Evolutionary conservation across 2,329 filamentous ascomycete species (phyloP), one percentile per base, ranked within the genome.

Genomic region (Aspergillus sp.): DNA sequence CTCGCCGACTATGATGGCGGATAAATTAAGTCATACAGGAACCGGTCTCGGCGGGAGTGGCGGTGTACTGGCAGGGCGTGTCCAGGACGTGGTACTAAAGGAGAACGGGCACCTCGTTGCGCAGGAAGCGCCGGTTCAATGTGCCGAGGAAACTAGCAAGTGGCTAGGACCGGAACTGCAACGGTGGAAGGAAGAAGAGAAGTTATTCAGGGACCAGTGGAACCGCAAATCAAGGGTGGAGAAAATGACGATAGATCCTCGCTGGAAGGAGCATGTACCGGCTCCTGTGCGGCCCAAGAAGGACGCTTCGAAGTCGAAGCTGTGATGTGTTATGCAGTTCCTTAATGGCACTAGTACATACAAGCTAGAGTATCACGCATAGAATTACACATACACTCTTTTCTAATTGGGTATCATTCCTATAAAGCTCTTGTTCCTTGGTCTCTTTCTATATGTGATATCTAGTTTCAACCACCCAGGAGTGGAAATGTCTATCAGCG

Each of bases 71-170:
- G 82, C 82, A 12, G 90, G 89, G 0, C 80, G 86, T 46, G 92
- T 96, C 2, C 81, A 79, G 56, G 81, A 87, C 62, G 82, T 90
- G 5, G 78, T 85, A 15, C 74, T 95, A 7, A 76, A 88, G 27
- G 82, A 82, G 0, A 80, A 82, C 6, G 91, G 93, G 0, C 93
- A 98, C 73, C 74, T 97, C 43, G 84, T 97, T 27, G 89, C 93
- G 0, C 90, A 96, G 84, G 92, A 96, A 74, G 83, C 84, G 40
- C 89, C 90, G 0, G 77, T 68, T 2, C 79, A 84, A 66, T 89
- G 87, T 61, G 93, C 91, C 1, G 78, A 83, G 57, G 68, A 82
- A 17, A 81, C 84, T 0, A 82, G 82, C 0, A 68, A 71, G 25
- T 90, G 86, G 80, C 72, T 90, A 55, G 79, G 72, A 0, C 66